Evolutionary conservation across 345 rosid genomes (phyloP), one percentile per base, ranked within the genome.

Genomic region (Diplotaxis tenuifolia): DNA sequence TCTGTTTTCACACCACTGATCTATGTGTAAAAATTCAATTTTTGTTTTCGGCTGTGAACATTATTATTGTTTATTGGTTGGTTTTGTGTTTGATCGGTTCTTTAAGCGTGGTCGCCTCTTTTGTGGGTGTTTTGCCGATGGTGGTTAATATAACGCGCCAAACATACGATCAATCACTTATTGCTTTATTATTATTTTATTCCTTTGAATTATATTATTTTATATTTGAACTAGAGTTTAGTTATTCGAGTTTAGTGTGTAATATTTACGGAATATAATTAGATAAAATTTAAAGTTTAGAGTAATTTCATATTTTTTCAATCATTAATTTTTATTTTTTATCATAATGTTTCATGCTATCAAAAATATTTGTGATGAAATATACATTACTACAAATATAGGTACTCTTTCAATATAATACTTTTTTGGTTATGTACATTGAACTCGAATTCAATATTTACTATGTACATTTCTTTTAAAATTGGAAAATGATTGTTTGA

Each of bases 121-220:
- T 36, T 58, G 59, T 45, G 66, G 67, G 61, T 45, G 73, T 62
- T 63, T 65, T 74, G 71, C 70, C 62, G 72, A 66, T 47, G 80
- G 74, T 82, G 81, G 87, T 79, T 81, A 80, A 72, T 77, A 69
- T 80, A 88, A n/a, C 89, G 87, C 91, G 88, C 96, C 93, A 88
- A 86, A 84, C 65, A 54, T 47, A 62, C 77, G 23, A 59, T 28
- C 69, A 75, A 79, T 75, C 67, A 73, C 78, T 72, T 74, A 25
- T 77, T 25, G 28, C 69, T 71, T 38, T 20, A 16, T 55, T 25
- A 5, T 40, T n/a, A 14, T n/a, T 14, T 22, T 62, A 8, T 45
- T 38, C n/a, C 34, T 42, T 42, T 42, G 4, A 10, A 10, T 22
- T 14, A 7, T 11, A 34, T 34, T 9, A 29, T n/a, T n/a, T n/a